Percentiles rank a stretch among this genome's conserved stretches.
Conservation (phyloP, 2,329 filamentous ascomycete species). For the Chaetomium sp. region DNA sequence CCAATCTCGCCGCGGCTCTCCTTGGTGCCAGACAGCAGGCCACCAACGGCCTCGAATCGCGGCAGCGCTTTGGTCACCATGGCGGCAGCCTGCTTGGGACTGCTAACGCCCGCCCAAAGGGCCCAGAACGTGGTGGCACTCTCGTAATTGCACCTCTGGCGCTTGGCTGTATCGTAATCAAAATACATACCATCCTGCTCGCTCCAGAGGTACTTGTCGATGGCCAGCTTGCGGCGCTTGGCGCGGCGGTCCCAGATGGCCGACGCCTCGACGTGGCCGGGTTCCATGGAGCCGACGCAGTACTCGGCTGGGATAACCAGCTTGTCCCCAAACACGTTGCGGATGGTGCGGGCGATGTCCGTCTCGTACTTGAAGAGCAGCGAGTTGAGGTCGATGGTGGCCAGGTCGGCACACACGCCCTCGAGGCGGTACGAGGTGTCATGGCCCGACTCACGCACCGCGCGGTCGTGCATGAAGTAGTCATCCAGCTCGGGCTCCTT, state of each 20-base stretch:
- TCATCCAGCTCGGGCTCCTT: constrained; percentile 86
- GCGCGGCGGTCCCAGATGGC: constrained; percentile 89
- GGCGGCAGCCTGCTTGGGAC: constrained; percentile 79
- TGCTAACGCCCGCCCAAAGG: constrained; percentile 90
- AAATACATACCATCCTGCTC: constrained; percentile 94
- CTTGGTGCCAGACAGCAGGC: constrained; percentile 85
- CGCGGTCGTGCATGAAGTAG: constrained; percentile 95
- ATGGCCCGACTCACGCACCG: constrained; percentile 93
- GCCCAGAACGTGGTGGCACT: constrained; percentile 95
- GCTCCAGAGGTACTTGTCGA: constrained; percentile 95
- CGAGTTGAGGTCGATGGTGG: constrained; percentile 93
- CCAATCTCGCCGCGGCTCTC: constrained; percentile 80
- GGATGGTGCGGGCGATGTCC: constrained; percentile 86
- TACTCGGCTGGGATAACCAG: constrained; percentile 83
- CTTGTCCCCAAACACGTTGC: constrained; percentile 78
- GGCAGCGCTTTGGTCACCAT: constrained; percentile 83
- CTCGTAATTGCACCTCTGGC: constrained; percentile 82
- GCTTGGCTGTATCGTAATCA: constrained; percentile 87
- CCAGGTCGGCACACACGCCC: constrained; percentile 81
- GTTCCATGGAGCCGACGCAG: constrained; percentile 66
- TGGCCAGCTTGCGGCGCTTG: constrained; percentile 77
- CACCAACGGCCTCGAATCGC: constrained; percentile 84
- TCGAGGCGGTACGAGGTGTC: constrained; percentile 95
- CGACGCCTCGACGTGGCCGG: constrained; percentile 76
- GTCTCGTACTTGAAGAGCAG: constrained; percentile 96